Evolutionary conservation across 1,139 yeast species (phyloP).

Genomic region (Hanseniaspora sp.): DNA sequence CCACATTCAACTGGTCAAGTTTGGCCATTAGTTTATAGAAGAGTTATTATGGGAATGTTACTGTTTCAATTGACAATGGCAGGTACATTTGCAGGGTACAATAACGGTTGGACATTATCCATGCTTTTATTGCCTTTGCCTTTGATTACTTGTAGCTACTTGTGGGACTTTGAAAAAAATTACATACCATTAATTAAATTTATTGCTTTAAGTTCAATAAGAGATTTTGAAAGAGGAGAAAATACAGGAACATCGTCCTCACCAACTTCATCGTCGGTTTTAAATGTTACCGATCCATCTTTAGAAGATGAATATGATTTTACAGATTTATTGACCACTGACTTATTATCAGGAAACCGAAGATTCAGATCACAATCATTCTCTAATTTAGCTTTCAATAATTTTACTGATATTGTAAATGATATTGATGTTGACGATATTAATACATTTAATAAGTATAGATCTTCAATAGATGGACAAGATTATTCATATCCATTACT

Average conservation of each 20-base stretch:
- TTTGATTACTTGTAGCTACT: slow-evolving; percentile 48
- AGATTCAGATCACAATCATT: slow-evolving; percentile 14
- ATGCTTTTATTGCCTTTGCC: slow-evolving; percentile 67
- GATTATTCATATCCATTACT: slow-evolving; percentile 9
- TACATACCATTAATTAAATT: slow-evolving; percentile 71
- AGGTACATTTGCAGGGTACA: slow-evolving; percentile 70
- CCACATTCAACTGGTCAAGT: slow-evolving; percentile 85
- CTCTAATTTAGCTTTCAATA: slow-evolving; percentile 5
- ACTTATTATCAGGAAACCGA: slow-evolving; percentile 2
- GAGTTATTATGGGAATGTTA: slow-evolving; percentile 59
- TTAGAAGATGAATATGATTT: slow-evolving; percentile 14
- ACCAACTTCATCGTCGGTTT: background rate
- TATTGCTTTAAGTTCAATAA: slow-evolving; percentile 68
- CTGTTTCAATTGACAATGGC: slow-evolving; percentile 84
- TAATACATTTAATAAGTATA: slow-evolving; percentile 1
- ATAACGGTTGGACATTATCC: slow-evolving; percentile 65
- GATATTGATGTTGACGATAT: slow-evolving; percentile 14
- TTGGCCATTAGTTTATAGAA: slow-evolving; percentile 70
- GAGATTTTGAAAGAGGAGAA: slow-evolving; percentile 28
- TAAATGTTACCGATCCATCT: background rate
- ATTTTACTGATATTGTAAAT: slow-evolving; percentile 10
- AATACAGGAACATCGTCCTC: background rate
- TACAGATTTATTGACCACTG: slow-evolving; percentile 11
- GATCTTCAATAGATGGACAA: slow-evolving; percentile 1
- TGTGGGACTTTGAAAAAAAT: slow-evolving; percentile 73